Base-by-base conservation (phyloP, 2,329 filamentous ascomycete species). In the Diaporthe citrichinensis region DNA sequence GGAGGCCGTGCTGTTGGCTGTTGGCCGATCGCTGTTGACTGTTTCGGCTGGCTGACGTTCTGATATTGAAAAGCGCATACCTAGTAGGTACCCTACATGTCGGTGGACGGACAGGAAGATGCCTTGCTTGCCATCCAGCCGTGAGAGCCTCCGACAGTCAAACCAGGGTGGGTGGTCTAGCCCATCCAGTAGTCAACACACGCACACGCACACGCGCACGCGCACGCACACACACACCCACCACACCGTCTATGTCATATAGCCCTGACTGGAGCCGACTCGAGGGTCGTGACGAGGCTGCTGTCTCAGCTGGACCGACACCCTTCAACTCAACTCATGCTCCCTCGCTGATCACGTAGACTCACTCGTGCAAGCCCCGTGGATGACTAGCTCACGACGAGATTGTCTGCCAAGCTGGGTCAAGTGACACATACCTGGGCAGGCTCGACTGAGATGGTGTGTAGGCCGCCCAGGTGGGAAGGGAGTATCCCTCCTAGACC, bases 401-500 rank as follows among this genome's bases (percentile, higher is more conserved):
- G 36, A 44, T 44, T 65, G 49, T 46, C 59, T 23, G 71, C 71
- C 71, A 55, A 65, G 58, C 71, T 51, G 46, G 71, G 44, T 73
- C 71, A 73, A 73, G 71, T 73, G 71, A 73, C 34, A 73, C 71
- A 73, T 34, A 55, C 65, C 49, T 39, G 49, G 65, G 23, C 65
- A 73, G 49, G 39, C 49, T 44, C 46, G 44, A 36, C 71, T 65
- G 46, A 65, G 58, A 65, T 65, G 71, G 58, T 73, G 58, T 65
- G 71, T 25, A 57, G 58, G 49, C 39, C 28, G 49, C 65, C 65
- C n/a, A 20, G 53, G 53, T 71, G 55, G 51, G 25, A 59, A 57
- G 34, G 34, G 39, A 44, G 8, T 41, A 44, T 65, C 59, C 61
- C 57, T 41, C 25, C 71, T n/a, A 31, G 25, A 62, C 49, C 58